Evolutionary conservation across 2,329 filamentous ascomycete species (phyloP), one percentile per base, ranked within the genome.

Genomic region (Dactylellina parvicollis): DNA sequence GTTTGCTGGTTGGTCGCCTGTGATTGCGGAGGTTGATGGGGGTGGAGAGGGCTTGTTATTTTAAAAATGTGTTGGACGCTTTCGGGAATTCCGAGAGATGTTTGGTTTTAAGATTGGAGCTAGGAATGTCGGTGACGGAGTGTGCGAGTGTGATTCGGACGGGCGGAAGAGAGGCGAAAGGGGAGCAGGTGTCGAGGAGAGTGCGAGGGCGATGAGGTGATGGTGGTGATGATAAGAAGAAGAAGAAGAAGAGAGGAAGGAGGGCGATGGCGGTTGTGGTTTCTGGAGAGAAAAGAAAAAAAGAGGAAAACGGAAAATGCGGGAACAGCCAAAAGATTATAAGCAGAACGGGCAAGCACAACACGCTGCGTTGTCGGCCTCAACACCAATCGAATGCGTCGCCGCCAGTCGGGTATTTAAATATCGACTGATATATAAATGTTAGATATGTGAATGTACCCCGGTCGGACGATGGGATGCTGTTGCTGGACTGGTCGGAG

Each of bases 341-440:
- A 40, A 50, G 16, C 20, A 49, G 24, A 12, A 5, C n/a, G 32
- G 26, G 24, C 3, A 26, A n/a, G 16, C 14, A 56, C 56, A 62
- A 70, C 62, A 56, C 61, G 38, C 34, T 60, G 52, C 46, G 54
- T 67, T 67, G 54, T 28, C 5, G 34, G 34, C 16, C 34, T 38
- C 10, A 47, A 49, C 44, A 30, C 18, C 30, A 52, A 61, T 34
- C 8, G n/a, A 52, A 24, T 2, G 12, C 14, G 26, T 18, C 47
- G 47, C 26, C 8, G 24, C 18, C n/a, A 18, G 34, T 34, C 52
- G 52, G 52, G 20, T 56, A 42, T 56, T 56, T 56, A 52, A n/a
- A n/a, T n/a, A n/a, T n/a, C n/a, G n/a, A 14, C 34, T 44, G 40
- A 20, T 44, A 10, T 20, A 20, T 2, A 44, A 16, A 40, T 9